These are phyloP conservation scores for Symbiodinium natans DNA, from an alignment of 73 alveolate genomes.

Conservation along the genomic window DNA sequence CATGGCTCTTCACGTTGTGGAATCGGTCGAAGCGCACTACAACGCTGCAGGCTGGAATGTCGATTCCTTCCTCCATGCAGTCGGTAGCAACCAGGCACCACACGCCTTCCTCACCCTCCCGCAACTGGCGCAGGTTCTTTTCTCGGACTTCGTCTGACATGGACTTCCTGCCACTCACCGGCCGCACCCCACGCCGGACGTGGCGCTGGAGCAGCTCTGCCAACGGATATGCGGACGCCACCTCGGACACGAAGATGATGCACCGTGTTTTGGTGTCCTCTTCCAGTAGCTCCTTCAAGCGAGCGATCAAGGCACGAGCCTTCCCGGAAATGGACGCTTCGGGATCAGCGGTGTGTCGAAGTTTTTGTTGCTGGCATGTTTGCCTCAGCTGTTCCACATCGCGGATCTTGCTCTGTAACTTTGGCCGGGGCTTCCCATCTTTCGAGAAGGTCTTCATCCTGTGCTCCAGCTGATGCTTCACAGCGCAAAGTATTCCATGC, in stretches of 20 bases:
- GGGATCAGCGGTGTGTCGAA: background rate
- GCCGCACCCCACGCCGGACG: background rate
- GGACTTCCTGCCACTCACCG: constrained; percentile 15
- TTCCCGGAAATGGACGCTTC: background rate
- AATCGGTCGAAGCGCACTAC: constrained; percentile 61
- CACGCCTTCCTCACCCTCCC: background rate
- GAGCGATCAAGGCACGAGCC: background rate
- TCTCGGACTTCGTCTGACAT: constrained; percentile 5
- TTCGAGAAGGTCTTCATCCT: background rate
- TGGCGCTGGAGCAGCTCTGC: background rate
- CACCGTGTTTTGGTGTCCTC: background rate
- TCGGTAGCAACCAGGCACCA: constrained; percentile 55
- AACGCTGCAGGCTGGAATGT: constrained; percentile 34
- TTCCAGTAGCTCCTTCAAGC: background rate
- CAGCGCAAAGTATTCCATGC: background rate
- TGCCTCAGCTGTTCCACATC: background rate
- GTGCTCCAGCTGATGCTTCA: background rate
- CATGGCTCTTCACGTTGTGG: constrained; percentile 74
- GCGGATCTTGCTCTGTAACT: background rate
- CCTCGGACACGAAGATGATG: constrained; percentile 38
- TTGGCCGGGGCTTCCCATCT: background rate
- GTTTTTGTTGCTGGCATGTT: background rate
- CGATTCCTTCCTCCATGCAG: constrained; percentile 71
- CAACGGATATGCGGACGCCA: background rate
- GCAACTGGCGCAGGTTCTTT: background rate